These are phyloP conservation scores for Cardamine occulta DNA, from an alignment of 345 rosid genomes.

Conservation along the genomic window DNA sequence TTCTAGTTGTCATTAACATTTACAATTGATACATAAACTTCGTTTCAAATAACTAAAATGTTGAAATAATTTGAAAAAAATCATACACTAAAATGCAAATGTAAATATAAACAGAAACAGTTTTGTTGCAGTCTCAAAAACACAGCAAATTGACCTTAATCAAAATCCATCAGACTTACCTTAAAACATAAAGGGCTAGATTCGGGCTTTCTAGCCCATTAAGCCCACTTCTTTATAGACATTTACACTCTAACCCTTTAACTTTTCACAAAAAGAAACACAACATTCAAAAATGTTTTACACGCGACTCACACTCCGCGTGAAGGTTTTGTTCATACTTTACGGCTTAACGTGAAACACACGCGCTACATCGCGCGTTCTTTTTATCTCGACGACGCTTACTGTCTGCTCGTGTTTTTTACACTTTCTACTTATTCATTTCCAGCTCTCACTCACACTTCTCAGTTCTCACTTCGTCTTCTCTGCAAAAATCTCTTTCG, in stretches of 20 bases:
- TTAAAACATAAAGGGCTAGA: neutral
- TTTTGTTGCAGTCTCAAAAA: too few relatives aligned
- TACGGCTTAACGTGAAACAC: neutral
- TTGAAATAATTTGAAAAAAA: too few relatives aligned
- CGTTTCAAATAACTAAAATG: too few relatives aligned
- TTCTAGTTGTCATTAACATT: neutral
- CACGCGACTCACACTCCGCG: slow-evolving; percentile 26
- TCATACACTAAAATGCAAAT: too few relatives aligned
- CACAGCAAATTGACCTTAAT: too few relatives aligned
- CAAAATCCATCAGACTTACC: too few relatives aligned
- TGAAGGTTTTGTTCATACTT: neutral
- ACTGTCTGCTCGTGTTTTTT: slow-evolving; percentile 6
- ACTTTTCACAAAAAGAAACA: neutral
- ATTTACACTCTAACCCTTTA: neutral
- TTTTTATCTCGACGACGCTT: neutral
- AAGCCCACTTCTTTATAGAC: neutral
- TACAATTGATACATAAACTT: neutral
- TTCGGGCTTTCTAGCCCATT: neutral
- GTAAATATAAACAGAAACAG: too few relatives aligned
- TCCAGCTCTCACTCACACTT: slow-evolving; percentile 9
- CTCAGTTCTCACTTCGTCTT: slow-evolving; percentile 4
- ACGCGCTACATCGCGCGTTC: neutral
- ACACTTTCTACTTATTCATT: slow-evolving; percentile 18
- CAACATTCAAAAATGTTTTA: neutral
- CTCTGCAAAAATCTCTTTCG: slow-evolving; percentile 17